Conservation (phyloP, 164 flowering plant species). For the Stephania cephalantha region DNA sequence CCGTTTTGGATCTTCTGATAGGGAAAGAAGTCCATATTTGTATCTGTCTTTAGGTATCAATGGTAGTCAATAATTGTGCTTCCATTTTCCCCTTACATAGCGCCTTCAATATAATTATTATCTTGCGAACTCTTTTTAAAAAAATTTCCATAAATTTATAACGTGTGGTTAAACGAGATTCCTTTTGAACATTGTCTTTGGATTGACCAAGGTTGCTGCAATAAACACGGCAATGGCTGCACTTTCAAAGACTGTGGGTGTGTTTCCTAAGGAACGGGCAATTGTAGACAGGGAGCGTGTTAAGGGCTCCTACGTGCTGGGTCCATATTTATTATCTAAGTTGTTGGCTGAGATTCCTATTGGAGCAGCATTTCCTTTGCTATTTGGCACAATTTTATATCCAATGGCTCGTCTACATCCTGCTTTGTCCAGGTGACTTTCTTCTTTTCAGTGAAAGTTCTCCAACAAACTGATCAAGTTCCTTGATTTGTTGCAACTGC, state of each 20-base stretch:
- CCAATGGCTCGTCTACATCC: conserved; percentile 99
- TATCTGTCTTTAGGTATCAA: too few species aligned
- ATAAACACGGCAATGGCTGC: conserved; percentile 99
- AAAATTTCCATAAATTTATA: too few species aligned
- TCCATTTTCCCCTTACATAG: too few species aligned
- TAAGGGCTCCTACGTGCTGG: conserved; percentile 77
- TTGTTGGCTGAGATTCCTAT: conserved; percentile 86
- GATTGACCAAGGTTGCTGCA: conserved; percentile 66
- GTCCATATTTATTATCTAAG: conserved; percentile 89
- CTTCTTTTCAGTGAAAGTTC: not conserved
- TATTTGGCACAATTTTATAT: conserved; percentile 84
- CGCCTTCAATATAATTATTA: too few species aligned
- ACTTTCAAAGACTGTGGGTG: conserved; percentile 89
- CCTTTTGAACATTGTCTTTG: conserved; percentile 2
- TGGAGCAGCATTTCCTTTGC: conserved; percentile 93
- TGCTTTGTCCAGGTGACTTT: conserved; percentile 51
- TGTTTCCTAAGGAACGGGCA: conserved; percentile 91
- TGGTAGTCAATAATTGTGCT: too few species aligned
- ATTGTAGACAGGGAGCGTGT: conserved; percentile 93
- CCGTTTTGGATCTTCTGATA: too few species aligned
- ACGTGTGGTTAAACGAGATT: not conserved
- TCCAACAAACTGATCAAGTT: not conserved
- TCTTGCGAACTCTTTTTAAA: too few species aligned
- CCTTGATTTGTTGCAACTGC: not conserved
- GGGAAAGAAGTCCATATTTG: too few species aligned